Conservation (phyloP, 2,329 filamentous ascomycete species). For the Aspergillus sp. region DNA sequence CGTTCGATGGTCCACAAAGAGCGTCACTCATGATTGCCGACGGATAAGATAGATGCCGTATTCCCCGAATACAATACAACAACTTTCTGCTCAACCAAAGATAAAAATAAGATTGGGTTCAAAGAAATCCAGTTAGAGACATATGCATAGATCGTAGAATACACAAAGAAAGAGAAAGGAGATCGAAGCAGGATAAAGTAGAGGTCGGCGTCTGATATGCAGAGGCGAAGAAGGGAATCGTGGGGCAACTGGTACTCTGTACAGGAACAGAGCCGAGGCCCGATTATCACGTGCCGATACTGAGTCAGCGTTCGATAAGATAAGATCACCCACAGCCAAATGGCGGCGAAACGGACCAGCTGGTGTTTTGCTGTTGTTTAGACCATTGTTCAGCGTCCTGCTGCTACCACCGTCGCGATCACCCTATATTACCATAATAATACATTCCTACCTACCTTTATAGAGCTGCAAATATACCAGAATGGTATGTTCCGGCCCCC, state of each 20-base stretch:
- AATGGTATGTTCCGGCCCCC: conserved; percentile 21
- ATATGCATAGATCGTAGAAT: conserved; percentile 1
- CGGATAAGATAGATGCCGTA: background rate
- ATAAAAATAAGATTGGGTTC: background rate
- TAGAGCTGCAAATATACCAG: conserved; percentile 15
- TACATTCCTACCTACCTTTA: conserved; percentile 1
- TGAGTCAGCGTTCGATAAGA: conserved; percentile 27
- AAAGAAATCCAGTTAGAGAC: background rate
- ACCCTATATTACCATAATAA: background rate
- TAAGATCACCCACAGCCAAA: conserved; percentile 24
- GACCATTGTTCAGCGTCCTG: conserved; percentile 5
- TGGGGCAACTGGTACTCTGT: conserved; percentile 10
- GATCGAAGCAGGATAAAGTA: background rate
- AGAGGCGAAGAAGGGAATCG: conserved; percentile 8
- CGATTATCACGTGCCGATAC: conserved; percentile 23
- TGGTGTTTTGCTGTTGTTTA: conserved; percentile 23
- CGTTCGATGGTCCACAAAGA: conserved; percentile 73
- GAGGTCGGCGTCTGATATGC: background rate
- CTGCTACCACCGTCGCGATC: conserved; percentile 4
- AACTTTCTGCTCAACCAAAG: background rate
- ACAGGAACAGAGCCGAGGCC: conserved; percentile 19
- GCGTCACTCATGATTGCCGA: conserved; percentile 60
- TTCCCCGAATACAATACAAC: background rate
- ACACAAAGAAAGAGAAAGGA: conserved; percentile 3
- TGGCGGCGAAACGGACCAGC: conserved; percentile 21